Base-by-base conservation (phyloP, 2,329 filamentous ascomycete species). In the Trichoderma afroharzianum region DNA sequence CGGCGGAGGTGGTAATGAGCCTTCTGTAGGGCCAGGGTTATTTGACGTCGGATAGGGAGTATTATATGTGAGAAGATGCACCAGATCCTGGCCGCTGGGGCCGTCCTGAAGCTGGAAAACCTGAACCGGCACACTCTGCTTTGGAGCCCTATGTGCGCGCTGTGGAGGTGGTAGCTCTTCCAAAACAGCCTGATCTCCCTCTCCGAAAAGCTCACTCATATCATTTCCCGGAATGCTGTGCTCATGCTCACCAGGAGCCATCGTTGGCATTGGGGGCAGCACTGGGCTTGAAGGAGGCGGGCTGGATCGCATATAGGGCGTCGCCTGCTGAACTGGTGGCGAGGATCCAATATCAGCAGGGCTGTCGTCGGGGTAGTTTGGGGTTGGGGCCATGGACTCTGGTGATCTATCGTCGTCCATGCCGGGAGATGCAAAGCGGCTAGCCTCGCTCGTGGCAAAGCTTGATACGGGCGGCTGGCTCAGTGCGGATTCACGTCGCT, bases 271-370 rank as follows among this genome's bases (percentile, higher is more conserved):
- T 0, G 88, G 88, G 8, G 89, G 89, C 63, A 94, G 85, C 57
- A 90, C 87, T 2, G 95, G 96, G 78, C 95, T 98, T 2, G 95
- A 97, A 30, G 91, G 89, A 32, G 89, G 88, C 5, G 92, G 90
- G 72, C 88, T 90, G 2, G 87, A 88, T 64, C 79, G 84, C 33
- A 86, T 83, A 75, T 85, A 90, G 57, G 85, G 81, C 33, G 85
- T 84, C 47, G 87, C 87, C 74, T 89, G 87, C 73, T 94, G 90
- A 1, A 97, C 86, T 1, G 96, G 96, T 15, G 95, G 95, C 4
- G 95, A 98, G 0, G 96, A 98, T 1, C 92, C 92, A 76, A 98
- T 93, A 68, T 93, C 93, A 63, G 90, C 90, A 4, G 94, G 92
- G 67, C 94, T 97, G 70, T 92, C 85, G 67, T 85, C 88, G 68